Evolutionary conservation across 2,329 filamentous ascomycete species (phyloP), one percentile per base, ranked within the genome.

Genomic region (Cadophora sp.): DNA sequence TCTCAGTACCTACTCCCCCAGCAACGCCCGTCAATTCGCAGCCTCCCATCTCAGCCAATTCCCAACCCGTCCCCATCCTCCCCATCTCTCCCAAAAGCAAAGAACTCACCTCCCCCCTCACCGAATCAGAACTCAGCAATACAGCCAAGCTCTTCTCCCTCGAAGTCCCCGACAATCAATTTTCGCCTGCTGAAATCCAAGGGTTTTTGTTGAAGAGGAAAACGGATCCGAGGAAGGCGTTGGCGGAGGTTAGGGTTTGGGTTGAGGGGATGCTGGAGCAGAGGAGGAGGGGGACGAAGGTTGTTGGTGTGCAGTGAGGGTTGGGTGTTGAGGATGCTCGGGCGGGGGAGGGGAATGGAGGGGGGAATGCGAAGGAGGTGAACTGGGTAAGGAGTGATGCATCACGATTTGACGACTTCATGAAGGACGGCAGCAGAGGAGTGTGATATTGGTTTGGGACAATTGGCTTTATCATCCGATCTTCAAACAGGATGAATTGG

Each of bases 191-290:
- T 0, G 85, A 90, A 77, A 85, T 91, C 51, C 88, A 91, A 76
- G 88, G 88, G 0, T 91, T 89, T 76, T 74, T 91, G 67, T 79
- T 91, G 56, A 89, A 87, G 78, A 80, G 87, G 53, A 91, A 90
- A 79, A 86, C 85, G 79, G 81, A 83, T 43, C 88, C 88, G 7
- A 79, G 80, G 11, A 81, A 82, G 72, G 88, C 89, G 1, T 75
- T 89, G 40, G 79, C 80, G 24, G 86, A 89, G 74, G 84, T 83
- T 1, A 79, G 80, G 1, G 78, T 72, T 6, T 90, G 87, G 87
- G 84, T 88, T 1, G 80, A 83, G 66, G 84, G 81, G 1, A 79
- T 84, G 69, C 59, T 83, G 40, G 80, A 72, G 64, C 48, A 50
- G 37, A 75, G 71, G 65, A 68, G 51, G 29, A 68, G 56, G 9